These are phyloP conservation scores for Dentipellis fragilis DNA, from an alignment of 768 basidiomycete genomes.

Conservation along the genomic window DNA sequence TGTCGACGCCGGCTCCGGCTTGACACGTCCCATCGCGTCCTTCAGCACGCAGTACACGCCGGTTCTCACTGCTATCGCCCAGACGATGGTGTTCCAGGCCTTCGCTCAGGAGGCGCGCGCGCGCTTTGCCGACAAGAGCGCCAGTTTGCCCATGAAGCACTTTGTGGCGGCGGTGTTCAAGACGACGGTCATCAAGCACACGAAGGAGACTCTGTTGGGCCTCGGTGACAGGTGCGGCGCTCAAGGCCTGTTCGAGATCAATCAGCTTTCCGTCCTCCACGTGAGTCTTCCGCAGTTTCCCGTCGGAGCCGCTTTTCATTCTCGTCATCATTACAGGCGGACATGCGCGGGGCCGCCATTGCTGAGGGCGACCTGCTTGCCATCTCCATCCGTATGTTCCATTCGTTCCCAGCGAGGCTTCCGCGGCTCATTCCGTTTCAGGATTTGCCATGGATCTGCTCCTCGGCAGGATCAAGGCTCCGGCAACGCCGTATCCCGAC, in stretches of 20 bases:
- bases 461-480: conserved; percentile 40
- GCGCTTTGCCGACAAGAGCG: conserved; percentile 26
- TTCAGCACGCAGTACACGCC: conserved; percentile 63
- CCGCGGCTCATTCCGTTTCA: conserved; percentile 25
- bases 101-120: conserved; percentile 30
- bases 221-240: conserved; percentile 59
- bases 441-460: conserved; percentile 51
- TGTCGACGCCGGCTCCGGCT: not conserved
- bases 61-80: conserved; percentile 41
- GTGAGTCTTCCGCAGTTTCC: conserved; percentile 20
- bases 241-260: conserved; percentile 56
- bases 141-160: conserved; percentile 40
- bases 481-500: conserved; percentile 31
- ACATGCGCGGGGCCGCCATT: conserved; percentile 26
- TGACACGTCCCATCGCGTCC: conserved; percentile 24
- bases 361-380: conserved; percentile 44
- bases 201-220: conserved; percentile 38
- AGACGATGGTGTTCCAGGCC: conserved; percentile 38
- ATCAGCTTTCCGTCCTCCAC: conserved; percentile 47
- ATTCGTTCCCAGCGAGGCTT: not conserved
- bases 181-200: conserved; percentile 43
- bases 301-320: no score
- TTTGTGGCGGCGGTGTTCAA: conserved; percentile 48
- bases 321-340: conserved; percentile 6
- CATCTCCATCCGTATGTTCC: conserved; percentile 32